Base-by-base conservation (phyloP, 1,284 basidiomycete genomes). In the Ganoderma lucidum region DNA sequence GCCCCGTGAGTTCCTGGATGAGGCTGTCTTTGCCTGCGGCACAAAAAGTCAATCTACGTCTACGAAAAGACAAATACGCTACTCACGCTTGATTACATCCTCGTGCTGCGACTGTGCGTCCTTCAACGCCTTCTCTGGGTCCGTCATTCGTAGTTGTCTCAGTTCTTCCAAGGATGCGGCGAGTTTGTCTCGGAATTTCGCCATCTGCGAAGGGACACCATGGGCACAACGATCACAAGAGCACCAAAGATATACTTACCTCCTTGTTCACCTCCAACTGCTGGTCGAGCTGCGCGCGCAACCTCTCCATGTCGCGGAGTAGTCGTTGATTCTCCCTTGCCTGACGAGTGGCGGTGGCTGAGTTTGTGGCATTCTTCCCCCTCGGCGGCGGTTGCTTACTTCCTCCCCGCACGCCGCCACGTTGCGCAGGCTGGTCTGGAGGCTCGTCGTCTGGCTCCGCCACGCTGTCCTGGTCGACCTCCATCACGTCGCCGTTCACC, bases 141-240 rank as follows among this genome's bases (percentile, higher is more conserved):
- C 92, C 3, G 91, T 91, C 48, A 83, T 78, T 65, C 90, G 85
- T 51, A 89, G 79, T 51, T 84, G 81, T 66, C 87, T 83, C 8
- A 87, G 75, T 69, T 91, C 88, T 62, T 92, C 85, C 15, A 93
- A 73, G 68, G 90, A 87, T 30, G 37, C 59, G 37, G n/a, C 28
- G 10, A 42, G n/a, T 23, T 39, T 61, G 44, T 81, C 78, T 53
- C 82, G 81, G 2, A 93, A 75, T 32, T 83, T 80, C 64, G 86
- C 83, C 64, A 86, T 83, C 66, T 87, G 86, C 17, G 74, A 62
- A 6, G 69, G 73, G 35, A 77, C 39, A 61, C 23, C 6, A 39
- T 61, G 3, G 23, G 23, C 23, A 28, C 37, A 15, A 30, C 41
- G 37, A 15, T 41, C 19, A n/a, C 10, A 12, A 37, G 28, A 59